Evolutionary conservation across 768 basidiomycete genomes (phyloP).

Genomic region (Clitopilus passeckerianus): DNA sequence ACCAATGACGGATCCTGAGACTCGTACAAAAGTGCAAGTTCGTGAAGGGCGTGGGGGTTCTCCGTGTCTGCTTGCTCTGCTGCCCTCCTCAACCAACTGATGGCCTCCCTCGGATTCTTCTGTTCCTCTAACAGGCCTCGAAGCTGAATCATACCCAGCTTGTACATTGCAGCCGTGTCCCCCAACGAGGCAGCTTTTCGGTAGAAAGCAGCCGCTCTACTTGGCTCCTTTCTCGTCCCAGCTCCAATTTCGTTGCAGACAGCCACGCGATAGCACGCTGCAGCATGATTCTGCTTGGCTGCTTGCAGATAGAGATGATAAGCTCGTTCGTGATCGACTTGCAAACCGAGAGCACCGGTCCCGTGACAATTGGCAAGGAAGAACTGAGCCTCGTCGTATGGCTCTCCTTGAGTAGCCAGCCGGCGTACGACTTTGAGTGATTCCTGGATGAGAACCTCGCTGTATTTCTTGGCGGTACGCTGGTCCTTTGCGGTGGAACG

Average conservation of each 20-base stretch:
- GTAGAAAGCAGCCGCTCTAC: conserved; percentile 92
- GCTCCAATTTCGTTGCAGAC: conserved; percentile 99
- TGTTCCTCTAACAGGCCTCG: conserved; percentile 79
- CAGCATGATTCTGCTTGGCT: conserved; percentile 93
- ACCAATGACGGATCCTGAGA: conserved; percentile 61
- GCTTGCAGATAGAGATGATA: conserved; percentile 97
- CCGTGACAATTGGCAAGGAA: conserved; percentile 97
- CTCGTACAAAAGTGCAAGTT: conserved; percentile 87
- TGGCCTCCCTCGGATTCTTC: conserved; percentile 85
- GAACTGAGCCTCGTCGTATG: conserved; percentile 96
- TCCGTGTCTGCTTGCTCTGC: conserved; percentile 98
- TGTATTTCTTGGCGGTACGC: conserved; percentile 84
- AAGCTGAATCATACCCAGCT: conserved; percentile 96
- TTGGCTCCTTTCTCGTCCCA: conserved; percentile 84
- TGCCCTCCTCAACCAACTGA: conserved; percentile 91
- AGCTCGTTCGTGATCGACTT: conserved; percentile 96
- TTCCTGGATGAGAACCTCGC: conserved; percentile 82
- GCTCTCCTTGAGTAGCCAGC: conserved; percentile 86
- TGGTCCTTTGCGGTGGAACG: conserved; percentile 69
- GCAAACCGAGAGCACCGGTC: conserved; percentile 91
- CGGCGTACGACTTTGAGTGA: conserved; percentile 90
- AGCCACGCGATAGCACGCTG: conserved; percentile 93
- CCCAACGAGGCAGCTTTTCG: conserved; percentile 94
- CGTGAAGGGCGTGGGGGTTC: conserved; percentile 95
- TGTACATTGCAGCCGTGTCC: conserved; percentile 99